Evolutionary conservation across 2,329 filamentous ascomycete species (phyloP), one percentile per base, ranked within the genome.

Genomic region (Ascochyta koolunga): DNA sequence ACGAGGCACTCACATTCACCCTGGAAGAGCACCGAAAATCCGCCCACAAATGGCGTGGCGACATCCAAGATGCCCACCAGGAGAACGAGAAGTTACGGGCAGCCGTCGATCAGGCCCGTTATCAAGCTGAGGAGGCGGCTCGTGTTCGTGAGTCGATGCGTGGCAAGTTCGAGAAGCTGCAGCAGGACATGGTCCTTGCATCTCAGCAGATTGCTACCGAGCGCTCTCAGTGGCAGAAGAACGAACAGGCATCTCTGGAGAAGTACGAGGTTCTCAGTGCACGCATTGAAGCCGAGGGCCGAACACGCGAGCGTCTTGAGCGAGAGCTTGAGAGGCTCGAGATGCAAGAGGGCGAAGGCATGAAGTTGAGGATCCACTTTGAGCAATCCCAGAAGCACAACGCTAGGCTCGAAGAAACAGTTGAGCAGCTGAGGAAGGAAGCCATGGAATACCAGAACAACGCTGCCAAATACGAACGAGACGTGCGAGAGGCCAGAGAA

Each of bases 111-210:
- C 88, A 86, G 19, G 81, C 96, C 50, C 86, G 87, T 58, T 84
- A 84, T 39, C 92, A 96, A 70, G 85, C 95, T 36, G 88, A 95
- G 67, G 93, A 96, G 77, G 93, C 91, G 67, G 87, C 93, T 68
- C 86, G 89, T 59, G 84, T 96, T 54, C 88, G 92, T 53, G 91
- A 96, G 71, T 86, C 83, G 56, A 93, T 96, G 84, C 88, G 91
- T 62, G 81, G 82, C 71, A 96, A 95, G 75, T 89, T 97, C 67
- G 86, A 93, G 64, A 86, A 86, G 55, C 80, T 99, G 33, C 93
- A 98, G 75, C 85, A 91, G 59, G 91, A 97, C 64, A 93, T 98
- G 88, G 84, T 87, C 27, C 81, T 81, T 50, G 90, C 91, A 42
- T 88, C 90, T 47, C 86, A 86, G 40, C 89, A 96, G 58, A 86